A percentile compares a stretch with the other conserved stretches of the same genome.
These are phyloP conservation scores for Calocybe gangraenosa DNA, from an alignment of 768 basidiomycete species.

Conservation along the genomic window DNA sequence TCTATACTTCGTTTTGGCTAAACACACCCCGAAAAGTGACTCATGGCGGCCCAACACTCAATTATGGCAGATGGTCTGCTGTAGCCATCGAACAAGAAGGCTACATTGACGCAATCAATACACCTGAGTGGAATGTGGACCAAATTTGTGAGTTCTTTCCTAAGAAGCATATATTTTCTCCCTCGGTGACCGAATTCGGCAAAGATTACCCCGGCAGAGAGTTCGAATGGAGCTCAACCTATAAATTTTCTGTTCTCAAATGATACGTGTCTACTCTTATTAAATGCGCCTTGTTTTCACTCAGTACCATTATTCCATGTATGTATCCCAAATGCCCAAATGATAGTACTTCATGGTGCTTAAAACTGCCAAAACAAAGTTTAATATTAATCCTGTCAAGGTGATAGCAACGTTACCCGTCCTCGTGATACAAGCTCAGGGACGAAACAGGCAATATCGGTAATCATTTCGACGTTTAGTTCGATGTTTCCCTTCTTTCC, in stretches of 20 bases:
- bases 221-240: slow-evolving; percentile 43
- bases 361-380: too few relatives aligned
- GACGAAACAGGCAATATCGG: too few relatives aligned
- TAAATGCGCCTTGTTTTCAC: not conserved
- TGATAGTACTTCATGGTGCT: not conserved
- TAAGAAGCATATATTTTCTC: not conserved
- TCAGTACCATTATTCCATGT: not conserved
- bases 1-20: slow-evolving; percentile 44
- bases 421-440: too few relatives aligned
- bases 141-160: slow-evolving; percentile 41
- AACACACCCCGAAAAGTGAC: slow-evolving; percentile 41
- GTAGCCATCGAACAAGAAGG: slow-evolving; percentile 53
- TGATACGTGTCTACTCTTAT: slow-evolving; percentile 5
- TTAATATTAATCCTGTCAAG: too few relatives aligned
- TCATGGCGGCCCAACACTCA: slow-evolving; percentile 42
- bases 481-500: too few relatives aligned
- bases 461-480: too few relatives aligned
- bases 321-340: too few relatives aligned
- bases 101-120: slow-evolving; percentile 52
- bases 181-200: not conserved
- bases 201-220: slow-evolving; percentile 38
- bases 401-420: too few relatives aligned
- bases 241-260: slow-evolving; percentile 38
- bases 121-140: slow-evolving; percentile 49
- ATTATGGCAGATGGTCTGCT: slow-evolving; percentile 38